Evolutionary conservation across 495 filamentous ascomycete species (phyloP), one percentile per base, ranked within the genome.

Genomic region (Xylaria longipes): DNA sequence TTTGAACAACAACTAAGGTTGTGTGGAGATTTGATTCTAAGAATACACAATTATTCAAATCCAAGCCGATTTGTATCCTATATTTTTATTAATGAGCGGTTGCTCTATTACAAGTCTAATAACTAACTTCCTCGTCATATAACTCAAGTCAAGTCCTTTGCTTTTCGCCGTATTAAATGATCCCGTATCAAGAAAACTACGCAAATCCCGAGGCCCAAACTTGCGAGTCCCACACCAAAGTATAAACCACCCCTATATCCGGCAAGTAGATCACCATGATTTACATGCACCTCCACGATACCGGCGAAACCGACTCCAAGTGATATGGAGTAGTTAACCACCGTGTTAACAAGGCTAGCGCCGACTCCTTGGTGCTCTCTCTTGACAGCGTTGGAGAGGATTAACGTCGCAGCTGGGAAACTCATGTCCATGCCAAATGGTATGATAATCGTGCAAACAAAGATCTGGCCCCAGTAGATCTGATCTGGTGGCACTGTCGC

Each of bases 321-420:
- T 5, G 80, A 81, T 67, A 85, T 83, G 62, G 74, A 74, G 70
- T 86, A 86, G 70, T 83, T 82, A 48, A 85, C 78, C 1, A 83
- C 77, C 5, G 83, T 84, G 61, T 79, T 81, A 37, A 85, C 81
- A 35, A 87, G 70, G 60, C 77, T 80, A 20, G 82, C 81, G 1
- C 74, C 82, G 12, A 91, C 81, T 9, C 91, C 91, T 76, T 93
- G 90, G 73, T 91, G 86, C 65, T 90, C 83, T 46, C 82, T 83
- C 7, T 80, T 81, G 65, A 92, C 81, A 9, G 83, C 79, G 71
- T 91, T 86, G 61, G 84, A 87, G 14, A 92, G 81, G 25, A 93
- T 82, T 3, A 93, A 79, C 5, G 86, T 89, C 1, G 77, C 80
- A 20, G 78, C 79, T 2, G 80, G 79, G 52, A 78, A 77, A 43